phyloP scores from a whole-genome alignment of 192 early-diverging fungal genomes.

The Coemansia sp. region DNA sequence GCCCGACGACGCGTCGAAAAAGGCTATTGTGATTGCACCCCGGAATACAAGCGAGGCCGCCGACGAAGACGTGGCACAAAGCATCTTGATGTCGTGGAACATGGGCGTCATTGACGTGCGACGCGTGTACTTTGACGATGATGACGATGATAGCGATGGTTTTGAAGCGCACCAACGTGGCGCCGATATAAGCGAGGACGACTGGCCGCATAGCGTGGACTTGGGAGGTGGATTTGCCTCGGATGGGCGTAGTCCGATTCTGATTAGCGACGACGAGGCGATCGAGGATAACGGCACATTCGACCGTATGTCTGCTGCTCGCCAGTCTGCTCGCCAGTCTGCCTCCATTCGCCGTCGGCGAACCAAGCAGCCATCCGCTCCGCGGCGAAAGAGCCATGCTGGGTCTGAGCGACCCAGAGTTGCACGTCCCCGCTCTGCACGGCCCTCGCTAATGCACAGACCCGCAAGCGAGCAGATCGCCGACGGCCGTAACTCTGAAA shows the following conservation, averaged over 20 bases:
- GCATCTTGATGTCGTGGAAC: slow-evolving; percentile 36
- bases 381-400: background rate
- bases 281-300: slow-evolving; percentile 32
- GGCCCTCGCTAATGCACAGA: background rate
- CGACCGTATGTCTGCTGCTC: background rate
- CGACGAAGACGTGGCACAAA: slow-evolving; percentile 26
- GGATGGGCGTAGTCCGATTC: slow-evolving; percentile 9
- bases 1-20: slow-evolving; percentile 29
- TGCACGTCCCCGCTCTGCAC: background rate
- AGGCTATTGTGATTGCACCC: slow-evolving; percentile 27
- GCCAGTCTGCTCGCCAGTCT: background rate
- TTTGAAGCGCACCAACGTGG: background rate
- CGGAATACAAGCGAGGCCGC: slow-evolving; percentile 1
- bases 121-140: slow-evolving; percentile 41
- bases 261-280: slow-evolving; percentile 49
- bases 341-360: background rate
- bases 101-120: slow-evolving; percentile 45
- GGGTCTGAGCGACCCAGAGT: background rate
- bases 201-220: background rate
- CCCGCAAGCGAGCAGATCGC: background rate
- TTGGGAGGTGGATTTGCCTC: background rate
- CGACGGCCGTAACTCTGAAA: background rate
- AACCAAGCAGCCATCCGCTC: background rate
- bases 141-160: slow-evolving; percentile 18
- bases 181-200: background rate